phyloP scores from a whole-genome alignment of 177 flowering plant genomes.

The Vitis hybrid region DNA sequence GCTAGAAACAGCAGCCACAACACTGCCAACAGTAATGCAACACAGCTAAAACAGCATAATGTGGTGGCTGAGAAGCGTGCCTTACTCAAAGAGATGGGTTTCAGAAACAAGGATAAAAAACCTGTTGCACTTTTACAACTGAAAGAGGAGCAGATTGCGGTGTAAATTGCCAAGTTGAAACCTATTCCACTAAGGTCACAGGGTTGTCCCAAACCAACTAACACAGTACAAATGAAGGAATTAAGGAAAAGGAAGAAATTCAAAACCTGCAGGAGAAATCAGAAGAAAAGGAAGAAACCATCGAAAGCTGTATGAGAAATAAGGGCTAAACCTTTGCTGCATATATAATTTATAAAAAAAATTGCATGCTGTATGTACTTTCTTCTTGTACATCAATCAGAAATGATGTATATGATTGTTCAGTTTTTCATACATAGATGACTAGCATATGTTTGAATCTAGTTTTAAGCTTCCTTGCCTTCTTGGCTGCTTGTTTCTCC shows the following conservation, averaged over 20 bases:
- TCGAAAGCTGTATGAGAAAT: no score
- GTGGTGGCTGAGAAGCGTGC: conserved; percentile 29
- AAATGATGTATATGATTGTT: background rate
- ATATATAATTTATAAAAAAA: no score
- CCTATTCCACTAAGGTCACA: background rate
- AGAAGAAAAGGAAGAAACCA: no score
- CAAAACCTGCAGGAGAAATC: background rate
- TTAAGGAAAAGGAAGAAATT: background rate
- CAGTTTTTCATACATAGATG: background rate
- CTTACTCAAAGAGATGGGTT: conserved; percentile 30
- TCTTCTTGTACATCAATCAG: background rate
- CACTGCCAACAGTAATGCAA: conserved; percentile 26
- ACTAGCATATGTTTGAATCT: background rate
- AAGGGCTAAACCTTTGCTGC: no score
- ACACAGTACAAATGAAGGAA: conserved; percentile 8
- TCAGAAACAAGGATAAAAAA: conserved; percentile 40
- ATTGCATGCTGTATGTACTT: no score
- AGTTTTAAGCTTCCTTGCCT: background rate
- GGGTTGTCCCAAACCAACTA: conserved; percentile 1
- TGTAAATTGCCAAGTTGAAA: conserved; percentile 9
- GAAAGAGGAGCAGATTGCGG: conserved; percentile 51
- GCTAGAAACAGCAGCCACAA: conserved; percentile 54
- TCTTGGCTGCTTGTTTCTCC: no score
- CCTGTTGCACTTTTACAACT: conserved; percentile 43
- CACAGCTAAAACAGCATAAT: conserved; percentile 36